Base-by-base conservation (phyloP, 1,284 basidiomycete genomes). In the Ceratobasidium sp. region DNA sequence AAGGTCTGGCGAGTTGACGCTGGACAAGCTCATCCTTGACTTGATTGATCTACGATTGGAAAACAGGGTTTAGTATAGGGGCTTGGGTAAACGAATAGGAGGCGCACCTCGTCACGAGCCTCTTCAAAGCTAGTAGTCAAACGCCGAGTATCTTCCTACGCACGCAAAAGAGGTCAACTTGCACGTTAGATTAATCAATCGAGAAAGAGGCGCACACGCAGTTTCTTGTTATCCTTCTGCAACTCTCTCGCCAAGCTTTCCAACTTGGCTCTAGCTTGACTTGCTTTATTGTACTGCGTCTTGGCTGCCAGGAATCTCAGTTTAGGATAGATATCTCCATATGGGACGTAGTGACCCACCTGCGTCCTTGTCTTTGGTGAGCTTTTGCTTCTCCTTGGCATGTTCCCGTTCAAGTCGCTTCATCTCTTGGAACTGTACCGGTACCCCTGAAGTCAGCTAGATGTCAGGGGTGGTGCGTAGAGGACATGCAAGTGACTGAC, bases 211-310 rank as follows among this genome's bases (percentile, higher is more conserved):
- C 91, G 84, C 84, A 95, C 94, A 86, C 94, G 89, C 83, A 95
- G 86, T 82, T 91, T 91, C 86, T 95, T 95, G 85, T 95, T 95
- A 83, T 95, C 94, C 94, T 95, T 95, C 86, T 95, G 94, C 80
- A 95, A 85, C 86, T 95, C 94, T 78, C 94, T 90, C 71, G 94
- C 94, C 53, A 95, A 87, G 83, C 92, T 94, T 86, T 95, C 94
- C 89, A 95, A 93, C 87, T 93, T 95, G n/a, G 90, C 90, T 86
- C 94, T 94, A 28, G 92, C 92, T 86, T 94, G 93, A 82, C 94
- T 95, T 39, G 93, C 91, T 84, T 95, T 95, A 12, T 93, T 94
- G 75, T 95, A 86, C 83, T 95, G 93, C 78, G 91, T 87, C 85
- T 95, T 95, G 78, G 94, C 94, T 94, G 83, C 80, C 63, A 73